phyloP scores from a whole-genome alignment of 2,329 filamentous ascomycete genomes.

The Stachybotrys elegans region DNA sequence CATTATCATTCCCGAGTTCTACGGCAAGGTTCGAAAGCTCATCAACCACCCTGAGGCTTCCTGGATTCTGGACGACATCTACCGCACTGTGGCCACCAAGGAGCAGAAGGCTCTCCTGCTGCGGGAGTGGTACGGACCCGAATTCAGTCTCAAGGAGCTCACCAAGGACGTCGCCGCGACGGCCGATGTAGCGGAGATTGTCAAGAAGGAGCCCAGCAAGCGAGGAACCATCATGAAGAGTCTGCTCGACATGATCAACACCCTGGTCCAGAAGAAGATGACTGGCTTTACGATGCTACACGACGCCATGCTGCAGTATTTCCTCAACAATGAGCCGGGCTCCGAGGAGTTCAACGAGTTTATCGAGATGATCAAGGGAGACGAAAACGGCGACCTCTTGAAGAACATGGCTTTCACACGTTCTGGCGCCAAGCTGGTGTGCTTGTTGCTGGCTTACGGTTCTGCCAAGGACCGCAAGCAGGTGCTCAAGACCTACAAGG shows the following conservation, averaged over 20 bases:
- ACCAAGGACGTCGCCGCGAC: conserved; percentile 49
- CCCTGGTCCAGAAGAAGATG: conserved; percentile 91
- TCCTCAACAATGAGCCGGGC: conserved; percentile 69
- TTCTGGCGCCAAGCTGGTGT: conserved; percentile 77
- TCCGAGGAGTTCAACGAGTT: conserved; percentile 83
- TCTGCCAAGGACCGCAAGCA: conserved; percentile 89
- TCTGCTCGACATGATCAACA: conserved; percentile 81
- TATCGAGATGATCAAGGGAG: conserved; percentile 83
- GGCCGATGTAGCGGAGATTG: conserved; percentile 68
- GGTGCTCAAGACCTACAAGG: conserved; percentile 84
- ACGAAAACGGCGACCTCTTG: conserved; percentile 82
- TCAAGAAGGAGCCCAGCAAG: conserved; percentile 78
- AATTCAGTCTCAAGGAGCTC: conserved; percentile 76
- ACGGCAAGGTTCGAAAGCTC: conserved; percentile 83
- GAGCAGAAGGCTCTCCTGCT: conserved; percentile 81
- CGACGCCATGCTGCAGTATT: conserved; percentile 97
- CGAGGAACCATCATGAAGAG: conserved; percentile 80
- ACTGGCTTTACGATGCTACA: conserved; percentile 97
- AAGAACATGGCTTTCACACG: conserved; percentile 97
- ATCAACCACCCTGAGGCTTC: conserved; percentile 96
- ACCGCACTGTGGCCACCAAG: conserved; percentile 79
- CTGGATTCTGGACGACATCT: conserved; percentile 97
- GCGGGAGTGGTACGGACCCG: conserved; percentile 93
- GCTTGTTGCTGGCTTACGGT: conserved; percentile 76
- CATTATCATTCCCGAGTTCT: conserved; percentile 89